Evolutionary conservation across 768 basidiomycete species (phyloP).

Genomic region (Lentinula sp.): DNA sequence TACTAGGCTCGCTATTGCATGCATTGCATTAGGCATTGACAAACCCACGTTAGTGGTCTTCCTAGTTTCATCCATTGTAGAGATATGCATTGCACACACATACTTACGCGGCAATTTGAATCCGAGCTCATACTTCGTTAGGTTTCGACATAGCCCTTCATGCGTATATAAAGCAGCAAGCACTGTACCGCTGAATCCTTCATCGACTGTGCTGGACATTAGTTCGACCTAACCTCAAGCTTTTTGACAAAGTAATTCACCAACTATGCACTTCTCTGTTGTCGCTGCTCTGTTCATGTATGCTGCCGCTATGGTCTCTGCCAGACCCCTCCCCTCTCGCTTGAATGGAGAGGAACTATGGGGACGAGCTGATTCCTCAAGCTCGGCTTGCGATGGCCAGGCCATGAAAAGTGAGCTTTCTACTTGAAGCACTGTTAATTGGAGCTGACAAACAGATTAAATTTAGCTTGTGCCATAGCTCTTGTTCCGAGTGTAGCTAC

Average conservation of each 20-base stretch:
- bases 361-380: not conserved
- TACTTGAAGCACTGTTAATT: not conserved
- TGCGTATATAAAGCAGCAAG: not conserved
- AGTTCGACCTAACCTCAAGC: not conserved
- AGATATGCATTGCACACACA: not conserved
- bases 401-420: not conserved
- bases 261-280: not conserved
- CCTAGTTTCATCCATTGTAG: not conserved
- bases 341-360: not conserved
- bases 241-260: not conserved
- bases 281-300: not conserved
- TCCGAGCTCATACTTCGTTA: too few relatives aligned
- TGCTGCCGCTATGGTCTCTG: not conserved
- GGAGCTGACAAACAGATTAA: not conserved
- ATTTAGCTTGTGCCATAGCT: not conserved
- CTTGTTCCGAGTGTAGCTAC: not conserved
- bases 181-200: not conserved
- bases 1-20: not conserved
- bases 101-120: not conserved
- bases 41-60: not conserved
- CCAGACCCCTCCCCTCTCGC: not conserved
- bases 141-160: not conserved
- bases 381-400: not conserved
- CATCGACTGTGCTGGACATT: slow-evolving; percentile 6
- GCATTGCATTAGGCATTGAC: not conserved